These are phyloP conservation scores for Ammopiptanthus mongolicus DNA, from an alignment of 306 rosid genomes.

Conservation along the genomic window DNA sequence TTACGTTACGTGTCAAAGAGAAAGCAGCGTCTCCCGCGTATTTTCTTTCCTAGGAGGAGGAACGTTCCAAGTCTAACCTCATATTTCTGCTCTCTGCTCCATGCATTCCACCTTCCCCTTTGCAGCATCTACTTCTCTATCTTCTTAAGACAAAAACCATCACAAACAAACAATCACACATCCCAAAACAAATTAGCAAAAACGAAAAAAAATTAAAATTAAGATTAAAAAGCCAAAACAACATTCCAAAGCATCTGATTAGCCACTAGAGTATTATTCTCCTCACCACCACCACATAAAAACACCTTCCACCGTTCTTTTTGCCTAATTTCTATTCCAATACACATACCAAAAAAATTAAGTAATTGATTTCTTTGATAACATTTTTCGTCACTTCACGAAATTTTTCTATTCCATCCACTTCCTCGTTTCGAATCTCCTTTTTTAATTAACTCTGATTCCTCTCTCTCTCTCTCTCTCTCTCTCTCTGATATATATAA, in stretches of 20 bases:
- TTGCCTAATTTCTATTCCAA: background rate
- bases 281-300: background rate
- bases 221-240: background rate
- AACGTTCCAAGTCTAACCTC: background rate
- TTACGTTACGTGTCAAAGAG: background rate
- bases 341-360: background rate
- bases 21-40: conserved; percentile 3
- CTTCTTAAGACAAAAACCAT: background rate
- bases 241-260: background rate
- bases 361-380: background rate
- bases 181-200: background rate
- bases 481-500: background rate
- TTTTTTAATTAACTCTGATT: background rate
- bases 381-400: background rate
- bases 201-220: background rate
- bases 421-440: conserved; percentile 15
- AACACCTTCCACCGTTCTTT: background rate
- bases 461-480: background rate
- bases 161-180: background rate
- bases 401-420: background rate
- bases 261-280: background rate
- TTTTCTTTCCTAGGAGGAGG: background rate
- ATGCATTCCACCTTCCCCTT: background rate
- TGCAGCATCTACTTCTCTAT: background rate
- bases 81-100: background rate